Percentiles rank a stretch among this genome's conserved stretches.
These are phyloP conservation scores for Aspergillus cristatus DNA, from an alignment of 495 filamentous ascomycete genomes.

Conservation along the genomic window DNA sequence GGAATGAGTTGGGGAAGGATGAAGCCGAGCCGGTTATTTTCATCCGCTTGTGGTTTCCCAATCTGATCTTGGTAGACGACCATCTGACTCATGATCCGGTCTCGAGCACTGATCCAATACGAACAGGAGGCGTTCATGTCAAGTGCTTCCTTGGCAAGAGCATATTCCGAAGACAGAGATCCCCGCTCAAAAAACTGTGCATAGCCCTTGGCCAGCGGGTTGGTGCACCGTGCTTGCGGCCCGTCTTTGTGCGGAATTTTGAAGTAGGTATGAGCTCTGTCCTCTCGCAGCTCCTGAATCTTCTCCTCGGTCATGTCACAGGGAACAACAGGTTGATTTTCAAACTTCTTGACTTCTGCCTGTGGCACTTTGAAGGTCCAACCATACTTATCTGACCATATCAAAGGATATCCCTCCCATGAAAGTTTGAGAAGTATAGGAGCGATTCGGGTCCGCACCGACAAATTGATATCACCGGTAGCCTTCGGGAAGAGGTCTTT, in stretches of 20 bases:
- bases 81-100: constrained; percentile 86
- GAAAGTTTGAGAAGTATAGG: constrained; percentile 75
- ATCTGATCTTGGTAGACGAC: constrained; percentile 75
- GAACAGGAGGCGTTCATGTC: constrained; percentile 98
- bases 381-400: constrained; percentile 87
- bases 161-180: constrained; percentile 72
- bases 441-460: constrained; percentile 79
- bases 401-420: constrained; percentile 83
- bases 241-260: constrained; percentile 96
- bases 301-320: constrained; percentile 74
- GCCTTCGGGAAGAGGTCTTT: constrained; percentile 72
- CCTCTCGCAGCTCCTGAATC: constrained; percentile 52
- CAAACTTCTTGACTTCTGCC: constrained; percentile 53
- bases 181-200: constrained; percentile 86
- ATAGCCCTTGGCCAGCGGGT: constrained; percentile 84
- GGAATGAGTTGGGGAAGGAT: constrained; percentile 98
- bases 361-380: constrained; percentile 81
- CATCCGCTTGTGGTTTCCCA: constrained; percentile 8
- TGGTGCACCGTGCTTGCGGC: constrained; percentile 70
- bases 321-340: constrained; percentile 55
- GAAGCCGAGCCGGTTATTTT: constrained; percentile 49
- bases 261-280: constrained; percentile 62
- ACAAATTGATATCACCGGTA: constrained; percentile 58
- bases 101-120: constrained; percentile 95
- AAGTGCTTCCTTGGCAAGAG: constrained; percentile 85